These are phyloP conservation scores for Aspergillus brasiliensis DNA, from an alignment of 2,329 filamentous ascomycete species.

Conservation along the genomic window DNA sequence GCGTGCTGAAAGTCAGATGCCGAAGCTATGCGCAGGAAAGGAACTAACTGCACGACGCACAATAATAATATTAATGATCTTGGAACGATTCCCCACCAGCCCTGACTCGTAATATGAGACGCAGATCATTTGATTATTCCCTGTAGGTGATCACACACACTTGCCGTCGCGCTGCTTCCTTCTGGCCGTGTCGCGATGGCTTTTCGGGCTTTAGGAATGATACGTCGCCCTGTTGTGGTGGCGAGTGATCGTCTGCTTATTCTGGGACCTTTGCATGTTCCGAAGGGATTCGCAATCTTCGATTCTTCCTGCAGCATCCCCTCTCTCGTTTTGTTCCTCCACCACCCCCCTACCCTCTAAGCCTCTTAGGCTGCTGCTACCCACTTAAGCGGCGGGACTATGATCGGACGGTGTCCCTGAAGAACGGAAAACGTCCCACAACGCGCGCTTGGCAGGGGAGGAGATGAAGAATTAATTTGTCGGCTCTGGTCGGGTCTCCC, in stretches of 20 bases:
- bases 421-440: constrained; percentile 28
- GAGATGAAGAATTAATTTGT: constrained; percentile 20
- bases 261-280: background rate
- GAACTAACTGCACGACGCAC: background rate
- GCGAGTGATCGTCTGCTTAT: background rate
- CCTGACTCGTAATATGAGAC: constrained; percentile 9
- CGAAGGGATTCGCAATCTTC: background rate
- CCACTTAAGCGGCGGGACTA: constrained; percentile 22
- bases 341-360: no score
- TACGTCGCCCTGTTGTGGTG: background rate
- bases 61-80: background rate
- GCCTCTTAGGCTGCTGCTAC: background rate
- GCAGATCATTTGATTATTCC: constrained; percentile 11
- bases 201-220: background rate
- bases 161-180: background rate
- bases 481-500: constrained; percentile 5
- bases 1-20: background rate
- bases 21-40: background rate
- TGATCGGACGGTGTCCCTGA: constrained; percentile 25
- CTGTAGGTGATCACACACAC: constrained; percentile 1
- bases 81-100: background rate
- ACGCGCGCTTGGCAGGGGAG: constrained; percentile 27
- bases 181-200: background rate
- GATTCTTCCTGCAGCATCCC: background rate
- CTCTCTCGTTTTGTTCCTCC: constrained; percentile 1